phyloP scores from a whole-genome alignment of 108 stramenopile species.

The Aurantiochytrium sp. region DNA sequence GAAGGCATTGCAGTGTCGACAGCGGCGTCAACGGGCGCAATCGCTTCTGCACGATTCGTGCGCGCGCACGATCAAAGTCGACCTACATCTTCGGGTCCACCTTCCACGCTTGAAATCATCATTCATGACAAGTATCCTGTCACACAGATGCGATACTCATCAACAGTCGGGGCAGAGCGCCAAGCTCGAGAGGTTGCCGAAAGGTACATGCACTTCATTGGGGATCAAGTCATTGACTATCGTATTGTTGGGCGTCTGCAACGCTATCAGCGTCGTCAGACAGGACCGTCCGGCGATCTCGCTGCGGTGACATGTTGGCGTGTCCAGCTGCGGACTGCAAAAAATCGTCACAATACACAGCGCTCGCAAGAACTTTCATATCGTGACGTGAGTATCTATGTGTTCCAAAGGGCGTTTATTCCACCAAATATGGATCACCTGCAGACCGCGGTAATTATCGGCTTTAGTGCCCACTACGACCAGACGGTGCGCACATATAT shows the following conservation, averaged over 20 bases:
- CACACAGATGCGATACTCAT: background rate
- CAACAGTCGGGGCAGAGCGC: background rate
- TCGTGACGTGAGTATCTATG: background rate
- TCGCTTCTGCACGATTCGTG: background rate
- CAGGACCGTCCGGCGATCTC: background rate
- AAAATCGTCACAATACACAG: background rate
- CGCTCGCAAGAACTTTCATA: background rate
- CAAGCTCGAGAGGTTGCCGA: background rate
- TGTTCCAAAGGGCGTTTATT: background rate
- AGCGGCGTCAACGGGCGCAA: background rate
- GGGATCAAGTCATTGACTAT: background rate
- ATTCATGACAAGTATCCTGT: background rate
- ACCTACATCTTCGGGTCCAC: background rate
- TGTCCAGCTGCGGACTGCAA: background rate
- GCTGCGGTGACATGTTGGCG: background rate
- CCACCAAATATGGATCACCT: background rate
- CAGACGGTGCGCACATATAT: background rate
- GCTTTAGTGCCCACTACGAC: background rate
- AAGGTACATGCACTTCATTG: background rate
- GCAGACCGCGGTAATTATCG: background rate
- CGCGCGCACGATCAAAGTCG: background rate
- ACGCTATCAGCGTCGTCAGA: background rate
- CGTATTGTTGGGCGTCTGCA: background rate
- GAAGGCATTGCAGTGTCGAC: background rate
- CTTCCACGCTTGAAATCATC: background rate